These are phyloP conservation scores for Quercus mongolica DNA, from an alignment of 306 rosid genomes.

Conservation along the genomic window DNA sequence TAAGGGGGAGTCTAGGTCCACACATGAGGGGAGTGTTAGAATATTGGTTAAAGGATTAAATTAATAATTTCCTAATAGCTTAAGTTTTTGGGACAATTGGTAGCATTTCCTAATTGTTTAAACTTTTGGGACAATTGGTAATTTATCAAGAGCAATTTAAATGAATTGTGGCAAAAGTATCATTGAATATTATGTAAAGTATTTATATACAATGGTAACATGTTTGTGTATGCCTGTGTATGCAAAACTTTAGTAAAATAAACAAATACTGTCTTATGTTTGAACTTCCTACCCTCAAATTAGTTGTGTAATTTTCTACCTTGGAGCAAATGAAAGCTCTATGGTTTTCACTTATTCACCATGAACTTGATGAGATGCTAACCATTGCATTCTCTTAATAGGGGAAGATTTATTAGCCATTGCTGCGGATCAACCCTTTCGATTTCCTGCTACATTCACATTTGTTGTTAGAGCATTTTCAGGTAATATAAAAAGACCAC, in stretches of 20 bases:
- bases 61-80: too few species aligned
- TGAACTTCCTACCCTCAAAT: constrained; percentile 1
- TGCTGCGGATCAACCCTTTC: constrained; percentile 97
- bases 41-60: too few species aligned
- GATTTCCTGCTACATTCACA: constrained; percentile 99
- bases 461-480: constrained; percentile 99
- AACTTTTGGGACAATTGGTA: too few species aligned
- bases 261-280: constrained; percentile 12
- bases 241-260: not conserved
- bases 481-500: constrained; percentile 45
- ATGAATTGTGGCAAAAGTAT: not conserved
- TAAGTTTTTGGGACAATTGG: too few species aligned
- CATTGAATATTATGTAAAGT: not conserved
- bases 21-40: too few species aligned
- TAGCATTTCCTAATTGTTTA: too few species aligned
- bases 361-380: constrained; percentile 6
- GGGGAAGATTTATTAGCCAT: constrained; percentile 95
- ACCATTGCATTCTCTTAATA: constrained; percentile 41
- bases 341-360: not conserved
- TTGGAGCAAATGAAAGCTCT: not conserved
- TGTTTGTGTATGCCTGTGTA: too few species aligned
- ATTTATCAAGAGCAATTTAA: not conserved
- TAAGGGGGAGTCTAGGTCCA: too few species aligned
- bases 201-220: too few species aligned
- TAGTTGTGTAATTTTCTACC: constrained; percentile 15